Conservation (phyloP, 2,329 filamentous ascomycete genomes). For the Myriosclerotinia curreyana region DNA sequence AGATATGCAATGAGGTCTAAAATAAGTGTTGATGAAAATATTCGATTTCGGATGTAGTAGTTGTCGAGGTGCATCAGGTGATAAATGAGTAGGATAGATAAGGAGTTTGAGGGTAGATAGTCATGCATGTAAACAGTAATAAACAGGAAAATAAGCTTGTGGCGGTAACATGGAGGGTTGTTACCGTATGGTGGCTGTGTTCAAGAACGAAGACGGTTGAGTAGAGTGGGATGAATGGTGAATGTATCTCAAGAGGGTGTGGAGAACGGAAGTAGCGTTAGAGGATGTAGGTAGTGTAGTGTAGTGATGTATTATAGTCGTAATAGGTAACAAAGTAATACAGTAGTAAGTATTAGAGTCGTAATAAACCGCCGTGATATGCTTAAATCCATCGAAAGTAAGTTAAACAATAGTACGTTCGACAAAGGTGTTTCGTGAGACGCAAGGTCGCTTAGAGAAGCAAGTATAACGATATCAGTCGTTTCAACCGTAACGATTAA, state of each 20-base stretch:
- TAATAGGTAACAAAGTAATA: background rate
- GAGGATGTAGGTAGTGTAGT: background rate
- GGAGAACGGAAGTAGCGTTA: conserved; percentile 9
- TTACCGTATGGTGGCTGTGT: conserved; percentile 4
- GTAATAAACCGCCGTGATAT: background rate
- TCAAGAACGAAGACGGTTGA: background rate
- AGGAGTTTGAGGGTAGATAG: conserved; percentile 12
- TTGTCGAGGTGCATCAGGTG: conserved; percentile 15
- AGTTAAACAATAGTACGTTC: background rate
- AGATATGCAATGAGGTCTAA: conserved; percentile 13
- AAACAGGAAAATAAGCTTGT: conserved; percentile 17
- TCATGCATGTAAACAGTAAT: conserved; percentile 14
- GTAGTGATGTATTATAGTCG: background rate
- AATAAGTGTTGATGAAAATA: conserved; percentile 6
- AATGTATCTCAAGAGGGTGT: conserved; percentile 12
- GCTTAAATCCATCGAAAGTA: background rate
- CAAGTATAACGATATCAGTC: conserved; percentile 10
- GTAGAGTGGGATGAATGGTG: conserved; percentile 11
- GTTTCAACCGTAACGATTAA: background rate
- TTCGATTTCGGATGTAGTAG: conserved; percentile 2
- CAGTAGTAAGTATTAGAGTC: conserved; percentile 2
- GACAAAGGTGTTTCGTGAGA: conserved; percentile 14
- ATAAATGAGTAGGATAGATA: conserved; percentile 14
- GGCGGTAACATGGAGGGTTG: conserved; percentile 11
- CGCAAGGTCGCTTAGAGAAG: conserved; percentile 20